phyloP scores from a whole-genome alignment of 305 asterid genomes.

The Solanum hybrid region DNA sequence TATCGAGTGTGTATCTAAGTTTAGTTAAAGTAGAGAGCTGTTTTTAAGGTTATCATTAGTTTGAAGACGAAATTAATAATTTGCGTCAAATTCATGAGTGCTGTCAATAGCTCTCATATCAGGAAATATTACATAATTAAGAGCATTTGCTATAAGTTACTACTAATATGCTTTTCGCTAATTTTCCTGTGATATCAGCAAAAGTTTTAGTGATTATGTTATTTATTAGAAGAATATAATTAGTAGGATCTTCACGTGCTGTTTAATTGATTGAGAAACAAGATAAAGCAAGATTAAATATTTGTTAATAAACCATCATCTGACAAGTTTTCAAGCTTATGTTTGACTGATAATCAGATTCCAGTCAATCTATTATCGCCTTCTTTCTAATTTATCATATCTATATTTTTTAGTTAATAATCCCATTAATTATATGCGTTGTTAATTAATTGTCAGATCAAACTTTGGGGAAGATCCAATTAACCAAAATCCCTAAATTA shows the following conservation, averaged over 20 bases:
- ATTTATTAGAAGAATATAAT: not conserved
- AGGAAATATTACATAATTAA: not conserved
- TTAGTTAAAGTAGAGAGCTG: no score
- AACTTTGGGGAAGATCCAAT: not conserved
- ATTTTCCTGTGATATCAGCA: not conserved
- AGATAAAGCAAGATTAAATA: not conserved
- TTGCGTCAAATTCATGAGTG: not conserved
- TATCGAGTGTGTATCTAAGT: not conserved
- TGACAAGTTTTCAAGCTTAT: not conserved
- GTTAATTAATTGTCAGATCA: not conserved
- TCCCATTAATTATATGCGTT: not conserved
- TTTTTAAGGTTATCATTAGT: not conserved
- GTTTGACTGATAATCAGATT: not conserved
- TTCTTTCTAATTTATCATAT: not conserved
- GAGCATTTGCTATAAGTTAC: not conserved
- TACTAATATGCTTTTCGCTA: not conserved
- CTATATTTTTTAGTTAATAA: not conserved
- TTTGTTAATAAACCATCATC: not conserved
- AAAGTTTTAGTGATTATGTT: not conserved
- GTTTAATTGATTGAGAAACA: not conserved
- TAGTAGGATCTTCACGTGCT: not conserved
- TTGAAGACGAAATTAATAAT: no score
- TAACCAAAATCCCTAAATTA: not conserved
- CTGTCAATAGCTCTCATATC: not conserved
- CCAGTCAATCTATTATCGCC: not conserved